Evolutionary conservation across 2,329 filamentous ascomycete species (phyloP), one percentile per base, ranked within the genome.

Genomic region (Hypoxylon sp.): DNA sequence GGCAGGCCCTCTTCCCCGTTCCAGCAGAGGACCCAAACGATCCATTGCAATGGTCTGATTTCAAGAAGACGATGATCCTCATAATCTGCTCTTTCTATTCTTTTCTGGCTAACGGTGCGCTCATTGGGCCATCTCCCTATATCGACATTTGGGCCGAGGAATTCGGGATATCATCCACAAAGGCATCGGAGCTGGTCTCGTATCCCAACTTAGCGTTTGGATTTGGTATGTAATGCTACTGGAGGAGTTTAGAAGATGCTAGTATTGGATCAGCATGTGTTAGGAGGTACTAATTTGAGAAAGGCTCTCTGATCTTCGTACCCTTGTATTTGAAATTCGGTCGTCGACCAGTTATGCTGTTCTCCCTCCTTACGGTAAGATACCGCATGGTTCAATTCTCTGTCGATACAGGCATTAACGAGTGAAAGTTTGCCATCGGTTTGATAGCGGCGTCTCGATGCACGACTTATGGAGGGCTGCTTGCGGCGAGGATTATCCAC

Each of bases 121-220:
- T 88, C 11, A 78, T 87, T 16, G 87, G 87, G 0, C 86, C 86
- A 1, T 83, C 85, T 0, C 85, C 87, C 0, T 89, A 89, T 74
- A 86, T 89, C 65, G 77, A 78, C 6, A 80, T 87, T 48, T 89
- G 81, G 71, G 75, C 84, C 0, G 77, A 83, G 56, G 80, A 85
- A 55, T 89, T 89, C 72, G 75, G 74, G 3, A 81, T 89, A 46
- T 78, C 81, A 2, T 78, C 81, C 2, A 82, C 81, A 7, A 79
- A 74, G 16, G 85, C 87, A 0, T 87, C 85, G 1, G 83, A 84
- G 16, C 76, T 89, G 40, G 79, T 89, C 55, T 87, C 84, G 16
- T 89, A 89, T 71, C 83, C 86, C 0, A 89, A 89, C 73, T 79
- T 89, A 28, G 83, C 84, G 11, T 89, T 86, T 76, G 87, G 87